Conservation (phyloP, 495 filamentous ascomycete genomes). For the Penicillium diatomitis region DNA sequence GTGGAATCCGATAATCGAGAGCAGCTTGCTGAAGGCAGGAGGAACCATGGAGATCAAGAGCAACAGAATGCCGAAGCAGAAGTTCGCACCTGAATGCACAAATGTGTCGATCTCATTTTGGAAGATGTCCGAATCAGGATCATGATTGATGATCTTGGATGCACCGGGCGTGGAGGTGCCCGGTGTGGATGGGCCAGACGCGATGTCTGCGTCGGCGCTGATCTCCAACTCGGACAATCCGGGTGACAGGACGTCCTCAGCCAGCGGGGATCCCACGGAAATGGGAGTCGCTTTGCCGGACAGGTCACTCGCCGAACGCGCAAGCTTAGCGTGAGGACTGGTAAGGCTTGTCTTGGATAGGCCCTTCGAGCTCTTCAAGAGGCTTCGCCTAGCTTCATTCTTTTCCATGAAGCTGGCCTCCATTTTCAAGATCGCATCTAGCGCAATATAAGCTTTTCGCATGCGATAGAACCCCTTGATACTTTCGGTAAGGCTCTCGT, state of each 20-base stretch:
- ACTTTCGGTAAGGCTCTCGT: slow-evolving; percentile 86
- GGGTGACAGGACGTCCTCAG: slow-evolving; percentile 15
- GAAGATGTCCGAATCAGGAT: slow-evolving; percentile 49
- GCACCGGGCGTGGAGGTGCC: slow-evolving; percentile 12
- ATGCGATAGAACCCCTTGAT: slow-evolving; percentile 90
- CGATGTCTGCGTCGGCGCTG: slow-evolving; percentile 7
- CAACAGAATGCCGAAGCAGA: slow-evolving; percentile 81
- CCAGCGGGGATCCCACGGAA: neutral
- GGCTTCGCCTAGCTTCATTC: slow-evolving; percentile 11
- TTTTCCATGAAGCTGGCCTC: slow-evolving; percentile 48
- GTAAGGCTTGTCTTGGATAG: slow-evolving; percentile 7
- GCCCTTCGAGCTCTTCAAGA: slow-evolving; percentile 8
- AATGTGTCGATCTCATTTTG: slow-evolving; percentile 70
- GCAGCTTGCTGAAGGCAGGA: slow-evolving; percentile 72
- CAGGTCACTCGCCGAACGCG: slow-evolving; percentile 9
- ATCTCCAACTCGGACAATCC: slow-evolving; percentile 27
- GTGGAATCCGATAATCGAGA: slow-evolving; percentile 84
- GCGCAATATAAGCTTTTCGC: slow-evolving; percentile 76
- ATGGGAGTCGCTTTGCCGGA: neutral
- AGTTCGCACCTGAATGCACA: slow-evolving; percentile 75
- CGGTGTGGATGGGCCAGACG: slow-evolving; percentile 13
- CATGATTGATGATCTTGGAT: slow-evolving; percentile 31
- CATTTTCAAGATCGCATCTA: slow-evolving; percentile 64
- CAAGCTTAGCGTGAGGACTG: slow-evolving; percentile 6
- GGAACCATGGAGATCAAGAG: slow-evolving; percentile 85